Conservation (phyloP, 2,329 filamentous ascomycete species). For the Fusarium penzigii region DNA sequence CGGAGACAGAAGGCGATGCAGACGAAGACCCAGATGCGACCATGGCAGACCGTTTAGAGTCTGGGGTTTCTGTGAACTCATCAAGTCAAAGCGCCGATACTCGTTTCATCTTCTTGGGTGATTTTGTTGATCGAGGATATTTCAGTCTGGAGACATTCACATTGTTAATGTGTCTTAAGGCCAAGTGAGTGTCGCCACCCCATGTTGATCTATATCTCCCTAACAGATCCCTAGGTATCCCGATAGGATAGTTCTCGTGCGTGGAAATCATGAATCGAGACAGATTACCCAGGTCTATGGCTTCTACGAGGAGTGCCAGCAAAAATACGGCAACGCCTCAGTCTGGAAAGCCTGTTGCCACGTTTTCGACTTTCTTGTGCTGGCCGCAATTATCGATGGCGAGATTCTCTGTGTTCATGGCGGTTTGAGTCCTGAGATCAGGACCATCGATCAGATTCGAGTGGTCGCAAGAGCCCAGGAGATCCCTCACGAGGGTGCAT, state of each 20-base stretch:
- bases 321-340: slow-evolving; percentile 97
- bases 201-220: not conserved
- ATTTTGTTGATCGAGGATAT: slow-evolving; percentile 96
- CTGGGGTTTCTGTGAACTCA: slow-evolving; percentile 37
- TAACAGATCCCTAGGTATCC: slow-evolving; percentile 68
- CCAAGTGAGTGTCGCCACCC: slow-evolving; percentile 48
- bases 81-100: slow-evolving; percentile 52
- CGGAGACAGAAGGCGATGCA: slow-evolving; percentile 47
- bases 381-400: slow-evolving; percentile 96
- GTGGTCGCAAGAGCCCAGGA: slow-evolving; percentile 97
- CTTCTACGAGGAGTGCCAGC: slow-evolving; percentile 97
- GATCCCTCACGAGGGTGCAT: slow-evolving; percentile 96
- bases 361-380: slow-evolving; percentile 96
- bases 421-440: slow-evolving; percentile 84
- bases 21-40: slow-evolving; percentile 34
- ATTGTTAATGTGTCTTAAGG: slow-evolving; percentile 91
- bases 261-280: slow-evolving; percentile 95
- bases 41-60: slow-evolving; percentile 34
- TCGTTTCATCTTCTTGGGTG: slow-evolving; percentile 68
- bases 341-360: slow-evolving; percentile 99
- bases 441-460: slow-evolving; percentile 98
- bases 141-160: slow-evolving; percentile 99
- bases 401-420: slow-evolving; percentile 99
- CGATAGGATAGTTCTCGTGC: slow-evolving; percentile 90
- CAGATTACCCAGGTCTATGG: slow-evolving; percentile 98